Percentiles rank a stretch among this genome's conserved stretches.
Conservation (phyloP, 257 asterid species). For the Fraxinus anomala region DNA sequence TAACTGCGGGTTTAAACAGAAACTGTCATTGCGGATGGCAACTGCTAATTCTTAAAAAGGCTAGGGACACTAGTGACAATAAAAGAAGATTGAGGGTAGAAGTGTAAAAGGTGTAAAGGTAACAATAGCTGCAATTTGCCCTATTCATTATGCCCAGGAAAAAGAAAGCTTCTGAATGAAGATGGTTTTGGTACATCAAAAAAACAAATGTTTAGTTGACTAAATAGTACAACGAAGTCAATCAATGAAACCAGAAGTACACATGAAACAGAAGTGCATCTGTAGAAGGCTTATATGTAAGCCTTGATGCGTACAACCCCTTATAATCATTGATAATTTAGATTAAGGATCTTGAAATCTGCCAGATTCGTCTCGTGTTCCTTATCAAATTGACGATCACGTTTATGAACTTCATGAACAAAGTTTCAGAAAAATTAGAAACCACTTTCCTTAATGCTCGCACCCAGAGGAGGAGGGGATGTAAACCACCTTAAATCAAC, state of each 20-base stretch:
- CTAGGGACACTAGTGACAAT: too few relatives aligned
- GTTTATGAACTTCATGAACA: background rate
- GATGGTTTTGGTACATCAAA: background rate
- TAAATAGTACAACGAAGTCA: background rate
- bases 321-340: background rate
- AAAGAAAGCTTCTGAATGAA: background rate
- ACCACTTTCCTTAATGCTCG: background rate
- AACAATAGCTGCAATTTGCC: too few relatives aligned
- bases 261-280: background rate
- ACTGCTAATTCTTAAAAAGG: too few relatives aligned
- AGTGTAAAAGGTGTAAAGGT: too few relatives aligned
- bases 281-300: background rate
- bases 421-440: background rate
- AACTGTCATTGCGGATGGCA: too few relatives aligned
- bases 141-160: background rate
- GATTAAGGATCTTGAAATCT: background rate
- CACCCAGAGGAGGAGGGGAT: background rate
- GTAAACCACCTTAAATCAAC: background rate
- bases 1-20: too few relatives aligned
- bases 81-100: too few relatives aligned
- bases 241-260: background rate
- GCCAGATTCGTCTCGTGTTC: background rate
- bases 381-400: background rate
- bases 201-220: background rate
- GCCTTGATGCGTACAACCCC: background rate